Evolutionary conservation across 805 yeast species (phyloP).

Genomic region (Candida insectorum): DNA sequence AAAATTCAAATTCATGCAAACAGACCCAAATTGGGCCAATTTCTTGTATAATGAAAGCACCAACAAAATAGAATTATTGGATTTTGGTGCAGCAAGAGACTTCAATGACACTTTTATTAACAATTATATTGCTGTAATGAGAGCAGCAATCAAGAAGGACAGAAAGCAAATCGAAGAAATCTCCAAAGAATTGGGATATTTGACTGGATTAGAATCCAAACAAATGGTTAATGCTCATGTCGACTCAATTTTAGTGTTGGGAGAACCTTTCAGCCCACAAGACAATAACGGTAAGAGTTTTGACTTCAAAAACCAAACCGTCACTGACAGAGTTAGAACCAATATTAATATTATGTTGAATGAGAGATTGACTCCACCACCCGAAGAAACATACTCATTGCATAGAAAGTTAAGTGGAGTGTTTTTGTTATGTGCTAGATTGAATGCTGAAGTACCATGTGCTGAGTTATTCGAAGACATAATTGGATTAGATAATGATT

Average conservation of each 20-base stretch:
- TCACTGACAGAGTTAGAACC: constrained; percentile 86
- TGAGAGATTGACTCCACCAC: constrained; percentile 94
- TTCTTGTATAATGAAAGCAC: constrained; percentile 77
- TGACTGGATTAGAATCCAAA: constrained; percentile 86
- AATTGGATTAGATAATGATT: constrained; percentile 49
- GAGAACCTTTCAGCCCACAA: constrained; percentile 81
- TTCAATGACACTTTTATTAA: constrained; percentile 64
- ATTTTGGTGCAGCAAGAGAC: constrained; percentile 92
- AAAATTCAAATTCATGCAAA: constrained; percentile 87
- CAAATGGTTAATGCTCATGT: constrained; percentile 91
- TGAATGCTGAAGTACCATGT: constrained; percentile 81
- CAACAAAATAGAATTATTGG: constrained; percentile 76
- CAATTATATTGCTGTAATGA: constrained; percentile 66
- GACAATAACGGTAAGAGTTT: constrained; percentile 49
- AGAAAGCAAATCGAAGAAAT: constrained; percentile 58
- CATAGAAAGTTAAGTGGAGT: constrained; percentile 96
- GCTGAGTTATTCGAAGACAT: constrained; percentile 71
- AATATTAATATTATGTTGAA: constrained; percentile 87
- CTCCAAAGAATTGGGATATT: constrained; percentile 75
- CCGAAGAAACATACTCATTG: constrained; percentile 95
- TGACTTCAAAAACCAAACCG: constrained; percentile 81
- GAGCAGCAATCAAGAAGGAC: constrained; percentile 72
- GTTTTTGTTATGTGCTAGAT: constrained; percentile 80
- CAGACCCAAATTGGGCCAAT: constrained; percentile 99
- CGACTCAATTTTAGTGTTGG: constrained; percentile 83